Conservation (phyloP, 1,284 basidiomycete genomes). For the Sanghuangporus baumii region DNA sequence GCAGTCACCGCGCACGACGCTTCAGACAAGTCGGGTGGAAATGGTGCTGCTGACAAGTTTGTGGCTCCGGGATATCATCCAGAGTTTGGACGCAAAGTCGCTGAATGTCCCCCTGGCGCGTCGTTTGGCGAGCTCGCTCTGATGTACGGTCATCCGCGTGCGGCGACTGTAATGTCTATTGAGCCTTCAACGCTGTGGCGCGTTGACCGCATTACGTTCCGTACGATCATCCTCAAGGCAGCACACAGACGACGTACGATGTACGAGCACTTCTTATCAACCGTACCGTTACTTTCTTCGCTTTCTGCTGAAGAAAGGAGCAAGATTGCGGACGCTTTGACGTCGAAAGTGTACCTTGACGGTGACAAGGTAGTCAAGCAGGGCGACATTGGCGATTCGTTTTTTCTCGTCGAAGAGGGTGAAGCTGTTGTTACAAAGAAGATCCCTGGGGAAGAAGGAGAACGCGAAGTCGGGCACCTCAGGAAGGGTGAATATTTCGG, state of each 20-base stretch:
- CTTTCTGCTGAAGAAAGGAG: slow-evolving; percentile 86
- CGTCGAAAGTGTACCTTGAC: slow-evolving; percentile 76
- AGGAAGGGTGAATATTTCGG: slow-evolving; percentile 97
- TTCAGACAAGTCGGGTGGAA: slow-evolving; percentile 35
- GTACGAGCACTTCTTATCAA: slow-evolving; percentile 93
- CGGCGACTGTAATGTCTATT: slow-evolving; percentile 87
- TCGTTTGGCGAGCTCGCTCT: slow-evolving; percentile 96
- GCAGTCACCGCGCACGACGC: slow-evolving; percentile 48
- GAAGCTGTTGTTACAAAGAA: slow-evolving; percentile 84
- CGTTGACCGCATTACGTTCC: slow-evolving; percentile 95
- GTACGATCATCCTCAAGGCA: slow-evolving; percentile 91
- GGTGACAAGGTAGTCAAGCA: slow-evolving; percentile 86
- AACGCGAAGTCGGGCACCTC: slow-evolving; percentile 71
- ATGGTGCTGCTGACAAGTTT: slow-evolving; percentile 46
- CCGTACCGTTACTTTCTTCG: slow-evolving; percentile 85
- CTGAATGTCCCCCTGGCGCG: slow-evolving; percentile 79
- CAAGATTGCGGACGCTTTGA: slow-evolving; percentile 95
- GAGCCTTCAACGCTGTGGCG: slow-evolving; percentile 89
- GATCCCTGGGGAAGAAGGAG: slow-evolving; percentile 53
- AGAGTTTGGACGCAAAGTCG: slow-evolving; percentile 77
- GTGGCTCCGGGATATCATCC: slow-evolving; percentile 60
- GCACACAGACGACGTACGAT: slow-evolving; percentile 86
- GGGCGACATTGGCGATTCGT: slow-evolving; percentile 94
- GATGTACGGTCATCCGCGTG: slow-evolving; percentile 96
- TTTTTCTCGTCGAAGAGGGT: slow-evolving; percentile 96